phyloP scores from a whole-genome alignment of 805 yeast genomes.

The Scheffersomyces stipitis region DNA sequence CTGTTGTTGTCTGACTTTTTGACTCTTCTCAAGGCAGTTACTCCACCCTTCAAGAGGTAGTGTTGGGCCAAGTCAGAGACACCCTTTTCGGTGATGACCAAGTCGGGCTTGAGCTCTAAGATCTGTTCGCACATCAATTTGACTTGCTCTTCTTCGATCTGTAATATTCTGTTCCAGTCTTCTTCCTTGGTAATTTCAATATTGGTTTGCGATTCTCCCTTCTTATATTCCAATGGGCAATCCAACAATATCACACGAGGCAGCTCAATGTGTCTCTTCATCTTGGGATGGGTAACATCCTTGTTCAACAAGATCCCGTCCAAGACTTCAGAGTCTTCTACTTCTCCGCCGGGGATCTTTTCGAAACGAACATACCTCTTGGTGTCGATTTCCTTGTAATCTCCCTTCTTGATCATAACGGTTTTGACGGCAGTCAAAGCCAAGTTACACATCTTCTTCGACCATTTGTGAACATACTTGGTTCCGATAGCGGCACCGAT shows the following conservation, averaged over 20 bases:
- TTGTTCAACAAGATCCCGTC: slow-evolving; percentile 93
- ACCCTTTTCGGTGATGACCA: slow-evolving; percentile 97
- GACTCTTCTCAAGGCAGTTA: slow-evolving; percentile 89
- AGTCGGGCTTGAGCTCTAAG: slow-evolving; percentile 82
- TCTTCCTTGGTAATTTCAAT: slow-evolving; percentile 94
- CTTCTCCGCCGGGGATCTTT: slow-evolving; percentile 97
- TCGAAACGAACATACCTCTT: slow-evolving; percentile 93
- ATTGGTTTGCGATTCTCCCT: slow-evolving; percentile 98
- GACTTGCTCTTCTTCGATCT: slow-evolving; percentile 98
- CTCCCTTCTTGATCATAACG: slow-evolving; percentile 61
- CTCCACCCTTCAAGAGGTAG: slow-evolving; percentile 88
- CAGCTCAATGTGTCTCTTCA: slow-evolving; percentile 85
- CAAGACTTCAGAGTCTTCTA: slow-evolving; percentile 81
- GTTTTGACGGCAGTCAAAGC: slow-evolving; percentile 87
- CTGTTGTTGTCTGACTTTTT: slow-evolving; percentile 95
- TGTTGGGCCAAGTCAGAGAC: slow-evolving; percentile 98
- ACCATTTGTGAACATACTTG: slow-evolving; percentile 89
- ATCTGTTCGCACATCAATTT: slow-evolving; percentile 82
- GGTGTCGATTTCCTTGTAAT: slow-evolving; percentile 81
- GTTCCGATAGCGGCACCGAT: slow-evolving; percentile 94
- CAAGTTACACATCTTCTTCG: slow-evolving; percentile 83
- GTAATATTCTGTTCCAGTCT: slow-evolving; percentile 93
- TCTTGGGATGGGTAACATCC: slow-evolving; percentile 98
- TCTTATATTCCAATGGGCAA: slow-evolving; percentile 96
- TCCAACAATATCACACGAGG: slow-evolving; percentile 89